Conservation (phyloP, 163 green algal genomes). For the Picocystis sp. region DNA sequence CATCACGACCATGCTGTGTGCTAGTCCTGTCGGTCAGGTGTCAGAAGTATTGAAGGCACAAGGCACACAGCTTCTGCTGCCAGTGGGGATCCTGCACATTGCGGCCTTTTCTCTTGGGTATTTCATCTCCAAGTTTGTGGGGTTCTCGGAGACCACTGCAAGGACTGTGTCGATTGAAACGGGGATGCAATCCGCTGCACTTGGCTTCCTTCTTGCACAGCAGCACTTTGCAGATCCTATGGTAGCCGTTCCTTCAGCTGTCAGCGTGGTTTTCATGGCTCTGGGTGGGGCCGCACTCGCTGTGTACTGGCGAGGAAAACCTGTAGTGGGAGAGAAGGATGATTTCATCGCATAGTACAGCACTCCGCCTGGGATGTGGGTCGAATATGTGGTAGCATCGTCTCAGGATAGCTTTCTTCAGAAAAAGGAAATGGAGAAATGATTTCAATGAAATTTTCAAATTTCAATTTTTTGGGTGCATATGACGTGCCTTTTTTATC, state of each 20-base stretch:
- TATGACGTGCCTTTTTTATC: too few species aligned
- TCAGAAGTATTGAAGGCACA: constrained; percentile 23
- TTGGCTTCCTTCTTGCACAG: constrained; percentile 52
- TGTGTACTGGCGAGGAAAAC: constrained; percentile 29
- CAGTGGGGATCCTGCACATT: constrained; percentile 46
- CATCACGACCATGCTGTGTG: constrained; percentile 44
- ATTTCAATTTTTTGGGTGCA: too few species aligned
- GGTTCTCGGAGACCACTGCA: constrained; percentile 43
- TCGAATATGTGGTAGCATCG: too few species aligned
- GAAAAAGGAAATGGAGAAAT: too few species aligned
- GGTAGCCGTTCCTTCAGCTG: constrained; percentile 50
- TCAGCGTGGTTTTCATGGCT: constrained; percentile 70
- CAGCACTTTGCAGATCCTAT: constrained; percentile 59
- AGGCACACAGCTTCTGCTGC: constrained; percentile 22
- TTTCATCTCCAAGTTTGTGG: constrained; percentile 29
- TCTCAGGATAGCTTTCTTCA: too few species aligned
- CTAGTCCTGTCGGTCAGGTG: constrained; percentile 46
- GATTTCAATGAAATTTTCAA: too few species aligned
- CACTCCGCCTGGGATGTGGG: too few species aligned
- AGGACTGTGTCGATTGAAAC: constrained; percentile 59
- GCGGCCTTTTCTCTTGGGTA: constrained; percentile 53
- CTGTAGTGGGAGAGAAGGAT: too few species aligned
- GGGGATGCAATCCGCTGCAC: constrained; percentile 50
- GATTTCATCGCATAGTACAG: too few species aligned
- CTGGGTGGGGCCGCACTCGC: constrained; percentile 39